Base-by-base conservation (phyloP, 257 asterid genomes). In the Solanum neorickii region DNA sequence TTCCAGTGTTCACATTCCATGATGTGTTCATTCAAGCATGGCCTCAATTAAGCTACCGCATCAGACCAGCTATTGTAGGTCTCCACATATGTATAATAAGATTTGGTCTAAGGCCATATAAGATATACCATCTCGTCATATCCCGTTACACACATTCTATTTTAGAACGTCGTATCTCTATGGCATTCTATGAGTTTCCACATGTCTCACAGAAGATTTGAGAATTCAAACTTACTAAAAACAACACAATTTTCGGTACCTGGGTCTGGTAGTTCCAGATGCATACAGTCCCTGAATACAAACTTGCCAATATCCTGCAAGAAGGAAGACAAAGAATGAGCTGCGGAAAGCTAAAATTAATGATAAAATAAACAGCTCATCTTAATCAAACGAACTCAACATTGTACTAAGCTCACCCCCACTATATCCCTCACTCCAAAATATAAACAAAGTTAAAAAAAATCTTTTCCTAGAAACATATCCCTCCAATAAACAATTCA, bases 231-330 rank as follows among this genome's bases (percentile, higher is more conserved):
- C 33, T 27, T 9, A 78, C 13, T 46, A 47, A 11, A 47, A 47
- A 47, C 20, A 80, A 47, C 68, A 80, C 12, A 8, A 42, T 74
- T 77, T 72, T 72, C 12, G 68, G 52, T 91, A 96, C 98, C 99
- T 96, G 98, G 88, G 94, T 95, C 94, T 95, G 98, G 93, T 94
- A 94, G 91, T 96, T 95, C 98, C 97, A 95, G 42, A 96, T 94
- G 93, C 97, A 92, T 59, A 96, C 95, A 87, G 98, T 91, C 92
- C 99, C 99, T 3, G 98, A 91, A 86, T 96, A 96, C 92, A 96
- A 88, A 92, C 99, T 96, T 62, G 98, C 93, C 92, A 95, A 84
- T 88, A 96, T 95, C 98, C 99, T 96, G 92, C 47, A 70, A 87
- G 33, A 70, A 87, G 33, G 59, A 87, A 87, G 86, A 74, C 68